Evolutionary conservation across 768 basidiomycete species (phyloP).

Genomic region (Lanmaoa rubissima): DNA sequence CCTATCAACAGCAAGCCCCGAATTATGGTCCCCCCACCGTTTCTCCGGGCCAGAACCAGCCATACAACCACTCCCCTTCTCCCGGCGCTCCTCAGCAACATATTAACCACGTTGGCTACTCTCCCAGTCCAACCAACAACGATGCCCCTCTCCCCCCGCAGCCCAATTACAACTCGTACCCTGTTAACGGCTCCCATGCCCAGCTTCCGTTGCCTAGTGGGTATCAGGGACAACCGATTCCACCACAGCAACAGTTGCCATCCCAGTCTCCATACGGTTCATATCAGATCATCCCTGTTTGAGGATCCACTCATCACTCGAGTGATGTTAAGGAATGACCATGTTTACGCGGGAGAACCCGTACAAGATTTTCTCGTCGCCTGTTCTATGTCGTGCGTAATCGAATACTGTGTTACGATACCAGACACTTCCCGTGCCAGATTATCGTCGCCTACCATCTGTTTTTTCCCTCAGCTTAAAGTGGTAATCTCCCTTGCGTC

Average conservation of each 20-base stretch:
- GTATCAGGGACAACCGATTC: slow-evolving; percentile 8
- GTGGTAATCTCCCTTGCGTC: background rate
- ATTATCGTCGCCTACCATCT: background rate
- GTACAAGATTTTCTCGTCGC: background rate
- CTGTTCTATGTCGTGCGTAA: background rate
- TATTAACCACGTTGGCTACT: slow-evolving; percentile 2
- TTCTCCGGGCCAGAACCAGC: background rate
- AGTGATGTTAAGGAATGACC: no score
- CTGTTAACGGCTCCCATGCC: slow-evolving; percentile 7
- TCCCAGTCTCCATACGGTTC: background rate
- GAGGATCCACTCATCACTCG: background rate
- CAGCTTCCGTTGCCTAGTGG: slow-evolving; percentile 7
- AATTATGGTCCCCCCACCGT: background rate
- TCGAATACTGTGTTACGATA: background rate
- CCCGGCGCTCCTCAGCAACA: slow-evolving; percentile 1
- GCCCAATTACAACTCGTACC: slow-evolving; percentile 17
- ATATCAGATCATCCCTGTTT: background rate
- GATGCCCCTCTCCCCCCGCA: slow-evolving; percentile 12
- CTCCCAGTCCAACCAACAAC: slow-evolving; percentile 1
- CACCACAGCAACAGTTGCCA: background rate
- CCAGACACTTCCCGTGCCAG: background rate
- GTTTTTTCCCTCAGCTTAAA: background rate
- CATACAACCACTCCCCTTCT: slow-evolving; percentile 1
- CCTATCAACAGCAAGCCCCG: background rate
- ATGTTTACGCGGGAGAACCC: background rate